Evolutionary conservation across 129 eudicot genomes (phyloP), one percentile per base, ranked within the genome.

Genomic region (Arctium minus): DNA sequence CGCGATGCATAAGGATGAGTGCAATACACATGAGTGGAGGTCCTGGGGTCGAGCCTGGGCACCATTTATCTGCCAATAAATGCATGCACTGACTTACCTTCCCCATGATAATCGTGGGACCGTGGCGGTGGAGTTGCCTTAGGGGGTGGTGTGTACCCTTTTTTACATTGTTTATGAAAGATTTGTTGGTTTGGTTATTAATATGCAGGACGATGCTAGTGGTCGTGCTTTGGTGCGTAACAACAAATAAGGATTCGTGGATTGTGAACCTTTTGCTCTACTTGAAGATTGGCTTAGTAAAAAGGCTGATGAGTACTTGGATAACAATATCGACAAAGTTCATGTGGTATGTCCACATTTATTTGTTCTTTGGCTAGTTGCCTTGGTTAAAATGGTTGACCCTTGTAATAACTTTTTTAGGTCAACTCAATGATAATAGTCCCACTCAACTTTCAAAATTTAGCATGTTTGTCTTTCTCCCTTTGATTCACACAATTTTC

Each of bases 211-310:
- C 77, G 92, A 88, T 78, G 88, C 79, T 72, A 83, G 85, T 62
- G 94, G 89, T 31, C 79, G 76, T 81, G 97, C 87, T 64, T 93
- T 87, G 93, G 95, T 93, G 80, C 95, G 88, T 82, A 93, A 78
- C 80, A 91, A 88, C 81, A 91, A 93, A 79, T 95, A 93, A 86
- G 92, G 91, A 70, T 93, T 93, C 73, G 91, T 84, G 86, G 97
- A 93, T 83, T 91, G 97, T 78, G 97, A 93, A 80, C 86, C 80
- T 15, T 93, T 89, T 79, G 92, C 95, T 71, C 79, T 78, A 69
- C 88, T 93, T 79, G 91, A 86, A 83, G 86, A 89, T 38, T 93
- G 92, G 95, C 89, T 93, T 75, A 88, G 92, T 73, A 78, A 82
- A 76, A 85, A 53, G 84, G 87, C 83, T 31, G 92, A 93, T 46